These are phyloP conservation scores for Ogataea thermomethanolica DNA, from an alignment of 805 yeast genomes.

Conservation along the genomic window DNA sequence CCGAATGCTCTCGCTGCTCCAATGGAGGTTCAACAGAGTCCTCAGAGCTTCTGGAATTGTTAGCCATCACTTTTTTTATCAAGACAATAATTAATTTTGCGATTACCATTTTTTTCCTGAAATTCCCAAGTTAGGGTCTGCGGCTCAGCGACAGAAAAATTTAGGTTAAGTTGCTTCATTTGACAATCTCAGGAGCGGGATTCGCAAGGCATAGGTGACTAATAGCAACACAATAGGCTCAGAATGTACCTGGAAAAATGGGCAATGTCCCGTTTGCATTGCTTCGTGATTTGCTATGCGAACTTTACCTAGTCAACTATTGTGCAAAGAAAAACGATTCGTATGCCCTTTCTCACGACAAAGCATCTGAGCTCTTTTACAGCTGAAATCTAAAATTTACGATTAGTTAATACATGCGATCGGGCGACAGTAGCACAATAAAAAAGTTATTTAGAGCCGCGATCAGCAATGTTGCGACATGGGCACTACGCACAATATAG, in stretches of 20 bases:
- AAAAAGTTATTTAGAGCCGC: not conserved
- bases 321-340: too few relatives aligned
- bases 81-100: not conserved
- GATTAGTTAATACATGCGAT: too few relatives aligned
- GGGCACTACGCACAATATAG: not conserved
- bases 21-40: not conserved
- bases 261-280: too few relatives aligned
- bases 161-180: not conserved
- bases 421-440: not conserved
- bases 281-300: too few relatives aligned
- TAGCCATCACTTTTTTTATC: not conserved
- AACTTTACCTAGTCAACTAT: too few relatives aligned
- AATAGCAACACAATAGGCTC: too few relatives aligned
- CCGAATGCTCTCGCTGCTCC: not conserved
- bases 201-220: too few relatives aligned
- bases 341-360: too few relatives aligned
- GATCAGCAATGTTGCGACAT: constrained; percentile 1
- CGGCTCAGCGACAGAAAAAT: not conserved
- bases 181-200: too few relatives aligned
- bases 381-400: too few relatives aligned
- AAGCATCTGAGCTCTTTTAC: too few relatives aligned
- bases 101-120: not conserved
- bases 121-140: not conserved
- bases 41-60: not conserved
- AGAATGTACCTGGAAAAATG: too few relatives aligned